Percentiles rank a stretch among this genome's conserved stretches.
These are phyloP conservation scores for Psilocybe subaeruginosa DNA, from an alignment of 768 basidiomycete species.

Conservation along the genomic window DNA sequence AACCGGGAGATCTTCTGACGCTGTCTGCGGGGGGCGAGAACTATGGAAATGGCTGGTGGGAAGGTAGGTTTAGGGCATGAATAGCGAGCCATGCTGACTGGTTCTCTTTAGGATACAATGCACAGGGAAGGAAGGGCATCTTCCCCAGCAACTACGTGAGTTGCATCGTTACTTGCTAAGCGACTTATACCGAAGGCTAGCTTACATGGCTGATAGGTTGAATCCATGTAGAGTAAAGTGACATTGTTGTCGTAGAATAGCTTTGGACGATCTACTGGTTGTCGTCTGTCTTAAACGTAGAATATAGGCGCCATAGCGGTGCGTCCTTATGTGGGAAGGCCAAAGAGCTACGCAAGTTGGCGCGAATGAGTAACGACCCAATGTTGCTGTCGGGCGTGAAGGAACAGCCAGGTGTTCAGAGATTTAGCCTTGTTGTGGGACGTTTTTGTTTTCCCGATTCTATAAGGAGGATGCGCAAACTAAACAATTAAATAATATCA, in stretches of 20 bases:
- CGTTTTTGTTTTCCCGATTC: conserved; percentile 9
- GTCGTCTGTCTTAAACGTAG: background rate
- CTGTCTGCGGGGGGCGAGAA: conserved; percentile 67
- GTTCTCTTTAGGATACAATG: conserved; percentile 55
- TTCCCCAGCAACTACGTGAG: conserved; percentile 91
- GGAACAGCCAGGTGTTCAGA: background rate
- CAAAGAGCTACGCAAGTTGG: background rate
- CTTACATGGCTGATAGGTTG: conserved; percentile 43
- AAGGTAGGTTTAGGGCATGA: conserved; percentile 49
- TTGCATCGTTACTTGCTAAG: conserved; percentile 18
- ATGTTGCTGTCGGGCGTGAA: background rate
- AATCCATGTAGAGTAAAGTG: conserved; percentile 37
- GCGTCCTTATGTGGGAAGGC: background rate
- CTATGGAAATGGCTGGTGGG: conserved; percentile 86
- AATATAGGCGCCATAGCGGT: background rate
- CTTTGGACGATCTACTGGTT: background rate
- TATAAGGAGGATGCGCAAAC: conserved; percentile 3
- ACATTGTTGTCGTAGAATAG: background rate
- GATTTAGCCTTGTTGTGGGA: conserved; percentile 29
- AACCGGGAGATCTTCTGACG: conserved; percentile 63
- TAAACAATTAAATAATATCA: background rate
- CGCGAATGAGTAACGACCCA: background rate
- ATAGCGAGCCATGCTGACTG: conserved; percentile 13
- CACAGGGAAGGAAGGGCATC: conserved; percentile 69
- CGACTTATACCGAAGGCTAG: conserved; percentile 10